Conservation (phyloP, 371 early-diverging fungal species). For the Mortierella sp. region DNA sequence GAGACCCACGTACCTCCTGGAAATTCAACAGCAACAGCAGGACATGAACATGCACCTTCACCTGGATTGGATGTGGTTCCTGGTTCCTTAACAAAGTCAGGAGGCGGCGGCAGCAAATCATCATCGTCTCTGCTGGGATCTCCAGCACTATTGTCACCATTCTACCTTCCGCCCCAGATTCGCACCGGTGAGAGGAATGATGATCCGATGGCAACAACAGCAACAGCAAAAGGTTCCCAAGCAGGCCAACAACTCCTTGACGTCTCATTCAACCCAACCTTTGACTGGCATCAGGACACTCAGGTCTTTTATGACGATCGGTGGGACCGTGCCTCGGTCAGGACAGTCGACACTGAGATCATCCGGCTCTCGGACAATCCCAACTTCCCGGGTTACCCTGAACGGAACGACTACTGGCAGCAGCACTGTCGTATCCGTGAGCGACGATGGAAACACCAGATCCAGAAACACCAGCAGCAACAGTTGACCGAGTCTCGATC, state of each 20-base stretch:
- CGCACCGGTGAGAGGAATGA: constrained; percentile 6
- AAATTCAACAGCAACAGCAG: constrained; percentile 3
- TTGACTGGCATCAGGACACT: constrained; percentile 34
- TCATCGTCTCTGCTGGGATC: not conserved
- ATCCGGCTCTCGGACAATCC: constrained; percentile 25
- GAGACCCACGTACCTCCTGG: not conserved
- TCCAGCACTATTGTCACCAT: constrained; percentile 19
- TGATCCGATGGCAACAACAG: not conserved
- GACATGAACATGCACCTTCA: not conserved
- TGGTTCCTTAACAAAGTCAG: not conserved
- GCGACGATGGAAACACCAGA: constrained; percentile 25
- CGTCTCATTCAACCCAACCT: not conserved
- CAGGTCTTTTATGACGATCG: constrained; percentile 44
- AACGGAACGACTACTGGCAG: constrained; percentile 50
- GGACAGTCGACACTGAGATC: constrained; percentile 33
- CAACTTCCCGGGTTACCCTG: constrained; percentile 41
- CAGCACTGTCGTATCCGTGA: constrained; percentile 46
- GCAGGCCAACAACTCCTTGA: not conserved
- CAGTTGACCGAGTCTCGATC: not conserved
- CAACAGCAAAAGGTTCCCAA: not conserved
- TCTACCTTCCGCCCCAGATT: constrained; percentile 22
- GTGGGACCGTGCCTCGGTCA: constrained; percentile 48
- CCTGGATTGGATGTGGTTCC: not conserved
- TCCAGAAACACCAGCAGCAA: constrained; percentile 15
- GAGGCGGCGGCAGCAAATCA: not conserved